Base-by-base conservation (phyloP, 306 rosid species). In the Vigna mungo region DNA sequence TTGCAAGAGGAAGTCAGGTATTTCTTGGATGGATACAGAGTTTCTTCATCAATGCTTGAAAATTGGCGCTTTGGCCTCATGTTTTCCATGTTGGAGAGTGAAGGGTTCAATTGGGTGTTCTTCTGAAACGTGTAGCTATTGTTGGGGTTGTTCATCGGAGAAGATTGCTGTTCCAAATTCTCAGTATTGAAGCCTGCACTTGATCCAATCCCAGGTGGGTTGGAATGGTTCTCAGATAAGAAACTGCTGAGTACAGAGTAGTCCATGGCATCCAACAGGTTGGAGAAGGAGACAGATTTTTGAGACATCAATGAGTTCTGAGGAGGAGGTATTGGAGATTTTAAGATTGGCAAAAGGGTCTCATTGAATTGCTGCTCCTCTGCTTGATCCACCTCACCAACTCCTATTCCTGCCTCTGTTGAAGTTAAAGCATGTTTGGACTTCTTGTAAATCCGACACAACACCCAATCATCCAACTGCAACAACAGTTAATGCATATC, bases 381-480 rank as follows among this genome's bases (percentile, higher is more conserved):
- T 13, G 72, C 70, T 3, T 58, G 67, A 36, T 82, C 83, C 3
- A 67, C 71, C n/a, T 82, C 86, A 23, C 65, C 80, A 5, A 71
- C 76, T 48, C 60, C 60, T 15, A 71, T 32, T 41, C 67, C 23
- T 41, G 72, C 47, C 48, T 83, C 87, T 3, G 90, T 62, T 54
- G 84, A 68, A 49, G 87, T 49, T 75, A 76, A 11, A 21, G 74
- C 43, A 39, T 48, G 78, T 59, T 79, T 85, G n/a, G 90, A 83
- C 52, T 84, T 88, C 67, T 78, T 86, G 84, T 88, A 88, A 67
- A 88, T 88, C 18, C 92, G 83, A 66, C 92, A 88, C 14, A 88
- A 75, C 7, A 88, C 92, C 90, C 88, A 88, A 9, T 88, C 87
- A 65, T 88, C 92, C 51, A 88, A 56, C 92, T 88, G 87, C 81